Conservation (phyloP, 805 yeast genomes). For the Torulaspora quercuum region DNA sequence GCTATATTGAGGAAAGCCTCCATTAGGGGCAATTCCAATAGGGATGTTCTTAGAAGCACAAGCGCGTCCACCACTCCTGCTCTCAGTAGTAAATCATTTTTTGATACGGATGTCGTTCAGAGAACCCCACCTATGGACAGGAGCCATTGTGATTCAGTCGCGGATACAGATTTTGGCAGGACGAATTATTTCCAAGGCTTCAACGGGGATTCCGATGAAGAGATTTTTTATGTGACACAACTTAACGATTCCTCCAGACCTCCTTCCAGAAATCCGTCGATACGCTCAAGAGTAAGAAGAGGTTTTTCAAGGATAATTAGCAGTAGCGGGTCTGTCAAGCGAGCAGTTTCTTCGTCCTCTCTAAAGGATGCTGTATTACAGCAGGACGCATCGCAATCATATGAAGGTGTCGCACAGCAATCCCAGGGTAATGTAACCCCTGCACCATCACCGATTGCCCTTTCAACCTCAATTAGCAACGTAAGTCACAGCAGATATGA, state of each 20-base stretch:
- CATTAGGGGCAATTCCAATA: conserved; percentile 9
- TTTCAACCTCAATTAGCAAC: neutral
- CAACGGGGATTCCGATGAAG: conserved; percentile 10
- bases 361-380: conserved; percentile 5
- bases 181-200: conserved; percentile 2
- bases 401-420: neutral
- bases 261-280: conserved; percentile 22
- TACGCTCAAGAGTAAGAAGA: conserved; percentile 30
- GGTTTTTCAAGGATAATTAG: conserved; percentile 32
- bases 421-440: neutral
- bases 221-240: conserved; percentile 17
- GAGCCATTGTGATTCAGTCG: conserved; percentile 4
- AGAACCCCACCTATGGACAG: conserved; percentile 10
- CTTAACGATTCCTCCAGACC: conserved; percentile 8
- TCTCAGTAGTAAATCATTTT: conserved; percentile 10
- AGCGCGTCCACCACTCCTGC: conserved; percentile 18
- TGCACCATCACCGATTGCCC: neutral
- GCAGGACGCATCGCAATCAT: neutral
- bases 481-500: neutral
- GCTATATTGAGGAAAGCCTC: conserved; percentile 32
- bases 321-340: conserved; percentile 17
- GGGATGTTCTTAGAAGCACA: conserved; percentile 6
- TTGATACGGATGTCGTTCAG: conserved; percentile 10
- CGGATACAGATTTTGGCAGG: conserved; percentile 2
- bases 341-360: conserved; percentile 16